These are phyloP conservation scores for Trichophyton benhamiae DNA, from an alignment of 2,329 filamentous ascomycete genomes.

Conservation along the genomic window DNA sequence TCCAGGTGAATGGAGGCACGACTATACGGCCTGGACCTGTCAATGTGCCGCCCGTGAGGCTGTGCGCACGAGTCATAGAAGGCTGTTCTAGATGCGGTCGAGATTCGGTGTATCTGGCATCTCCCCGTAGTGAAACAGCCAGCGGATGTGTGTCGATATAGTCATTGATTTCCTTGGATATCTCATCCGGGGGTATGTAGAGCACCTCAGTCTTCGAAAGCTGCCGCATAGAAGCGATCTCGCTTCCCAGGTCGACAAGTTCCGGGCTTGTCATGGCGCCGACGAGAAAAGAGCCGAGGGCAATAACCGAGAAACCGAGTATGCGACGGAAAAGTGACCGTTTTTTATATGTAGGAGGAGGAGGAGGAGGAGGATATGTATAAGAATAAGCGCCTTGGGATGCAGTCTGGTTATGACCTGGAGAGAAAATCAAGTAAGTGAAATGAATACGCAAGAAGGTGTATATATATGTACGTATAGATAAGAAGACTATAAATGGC, in stretches of 20 bases:
- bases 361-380: not conserved
- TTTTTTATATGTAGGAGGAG: conserved; percentile 13
- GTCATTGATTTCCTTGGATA: conserved; percentile 50
- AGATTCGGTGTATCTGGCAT: conserved; percentile 58
- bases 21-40: conserved; percentile 61
- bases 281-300: conserved; percentile 23
- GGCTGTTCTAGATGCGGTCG: conserved; percentile 84
- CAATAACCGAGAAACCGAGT: conserved; percentile 27
- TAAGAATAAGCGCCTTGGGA: not conserved
- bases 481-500: not conserved
- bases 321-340: conserved; percentile 25
- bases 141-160: conserved; percentile 65
- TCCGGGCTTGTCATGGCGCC: conserved; percentile 21
- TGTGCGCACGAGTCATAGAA: conserved; percentile 53
- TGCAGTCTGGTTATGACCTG: not conserved
- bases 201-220: conserved; percentile 54
- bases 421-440: not conserved
- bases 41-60: conserved; percentile 70
- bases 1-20: conserved; percentile 70
- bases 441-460: not conserved
- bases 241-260: conserved; percentile 21
- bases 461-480: conserved; percentile 5
- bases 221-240: conserved; percentile 30
- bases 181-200: conserved; percentile 47
- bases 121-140: conserved; percentile 53